Base-by-base conservation (phyloP, 352 stramenopile species). In the Phytopythium aichiense region DNA sequence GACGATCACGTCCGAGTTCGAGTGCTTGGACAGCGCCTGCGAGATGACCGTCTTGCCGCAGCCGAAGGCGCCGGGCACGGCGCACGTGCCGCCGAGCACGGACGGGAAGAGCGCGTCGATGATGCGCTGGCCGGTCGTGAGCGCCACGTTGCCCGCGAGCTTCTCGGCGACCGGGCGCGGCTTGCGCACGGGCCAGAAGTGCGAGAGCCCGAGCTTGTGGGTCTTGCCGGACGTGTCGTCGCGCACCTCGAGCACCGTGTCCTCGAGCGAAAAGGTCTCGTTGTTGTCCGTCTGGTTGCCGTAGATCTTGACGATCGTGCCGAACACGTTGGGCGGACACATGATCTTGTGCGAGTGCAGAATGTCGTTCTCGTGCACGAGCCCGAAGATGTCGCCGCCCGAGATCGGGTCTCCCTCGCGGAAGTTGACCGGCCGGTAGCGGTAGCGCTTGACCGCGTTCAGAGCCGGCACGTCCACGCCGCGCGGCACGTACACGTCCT, bases 41-140 rank as follows among this genome's bases (percentile, higher is more conserved):
- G 93, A 99, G 78, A 99, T 99, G 63, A 99, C 97, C 54, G 98
- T 99, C 94, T 99, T 99, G 67, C 97, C 98, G 72, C 98, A 99
- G 31, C 98, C 98, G 73, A 99, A 99, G 28, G 98, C 98, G 61
- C 98, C 98, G 38, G 98, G 97, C 20, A 99, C 97, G 61, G 97
- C 97, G 72, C 97, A 99, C 23, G 98, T 99, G 69, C 98, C 97
- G 33, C 98, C 98, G 43, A 99, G 81, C 55, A 99, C 98, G 25
- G 96, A 99, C 31, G 98, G 97, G 83, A 99, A 99, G 48, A 99
- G 84, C 51, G 96, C 95, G 76, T 99, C 98, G 72, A 99, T 99
- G 60, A 99, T 97, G 61, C 97, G 94, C 76, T 99, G 96, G 45
- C 97, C 98, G 2, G 98, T 99, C 62, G 98, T 98, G 58, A 99